Evolutionary conservation across 2,329 filamentous ascomycete species (phyloP).

Genomic region (Fusarium xyrophilum): DNA sequence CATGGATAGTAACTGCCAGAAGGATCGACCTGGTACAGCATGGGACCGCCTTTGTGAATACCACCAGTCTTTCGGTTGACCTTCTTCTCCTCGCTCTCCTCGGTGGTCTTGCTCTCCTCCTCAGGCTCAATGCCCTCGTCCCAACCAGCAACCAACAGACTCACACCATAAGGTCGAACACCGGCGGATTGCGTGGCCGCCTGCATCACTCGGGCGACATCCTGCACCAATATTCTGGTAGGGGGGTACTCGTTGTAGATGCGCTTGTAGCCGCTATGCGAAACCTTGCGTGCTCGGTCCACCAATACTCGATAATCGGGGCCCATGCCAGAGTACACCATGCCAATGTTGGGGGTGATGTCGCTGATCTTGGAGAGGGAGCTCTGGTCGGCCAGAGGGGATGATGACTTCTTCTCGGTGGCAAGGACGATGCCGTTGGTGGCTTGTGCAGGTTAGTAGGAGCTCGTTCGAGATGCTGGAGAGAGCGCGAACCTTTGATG

Average conservation of each 20-base stretch:
- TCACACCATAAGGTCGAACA: conserved; percentile 96
- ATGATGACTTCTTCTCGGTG: conserved; percentile 99
- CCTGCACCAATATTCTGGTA: conserved; percentile 97
- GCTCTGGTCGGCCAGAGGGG: conserved; percentile 91
- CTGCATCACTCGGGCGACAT: conserved; percentile 97
- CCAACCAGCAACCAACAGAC: conserved; percentile 94
- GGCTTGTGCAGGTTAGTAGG: conserved; percentile 60
- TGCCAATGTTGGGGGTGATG: conserved; percentile 98
- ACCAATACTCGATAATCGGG: conserved; percentile 98
- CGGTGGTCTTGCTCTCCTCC: conserved; percentile 62
- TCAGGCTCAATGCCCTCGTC: conserved; percentile 95
- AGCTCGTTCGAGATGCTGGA: not conserved
- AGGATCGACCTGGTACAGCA: conserved; percentile 99
- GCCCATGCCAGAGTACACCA: conserved; percentile 99
- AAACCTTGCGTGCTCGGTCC: conserved; percentile 97
- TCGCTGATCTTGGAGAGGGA: conserved; percentile 97
- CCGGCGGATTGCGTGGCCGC: conserved; percentile 98
- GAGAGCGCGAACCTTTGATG: conserved; percentile 81
- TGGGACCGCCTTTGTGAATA: conserved; percentile 93
- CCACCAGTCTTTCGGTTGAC: conserved; percentile 87
- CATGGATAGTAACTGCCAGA: conserved; percentile 98
- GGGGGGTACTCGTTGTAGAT: conserved; percentile 99
- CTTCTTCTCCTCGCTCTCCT: conserved; percentile 74
- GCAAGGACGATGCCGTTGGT: conserved; percentile 99
- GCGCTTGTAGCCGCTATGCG: conserved; percentile 98